Percentiles rank a stretch among this genome's conserved stretches.
These are phyloP conservation scores for Neoascochyta sp. DNA, from an alignment of 2,329 filamentous ascomycete genomes.

Conservation along the genomic window DNA sequence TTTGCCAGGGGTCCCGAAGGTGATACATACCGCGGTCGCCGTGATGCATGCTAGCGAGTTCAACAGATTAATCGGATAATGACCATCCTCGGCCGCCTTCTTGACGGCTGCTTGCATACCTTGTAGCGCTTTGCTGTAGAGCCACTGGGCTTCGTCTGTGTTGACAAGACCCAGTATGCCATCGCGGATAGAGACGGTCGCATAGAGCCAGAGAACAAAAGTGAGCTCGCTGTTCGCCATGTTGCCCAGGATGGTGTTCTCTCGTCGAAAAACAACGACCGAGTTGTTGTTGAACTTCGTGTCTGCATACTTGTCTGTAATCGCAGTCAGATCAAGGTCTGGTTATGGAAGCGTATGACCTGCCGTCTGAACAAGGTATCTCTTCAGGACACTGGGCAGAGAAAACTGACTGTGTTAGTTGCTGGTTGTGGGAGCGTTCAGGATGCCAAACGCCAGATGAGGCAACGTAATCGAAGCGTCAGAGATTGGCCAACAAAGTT, in stretches of 20 bases:
- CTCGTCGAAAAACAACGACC: conserved; percentile 7
- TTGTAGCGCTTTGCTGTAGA: conserved; percentile 14
- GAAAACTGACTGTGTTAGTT: conserved; percentile 11
- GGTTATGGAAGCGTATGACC: background rate
- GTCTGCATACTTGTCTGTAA: conserved; percentile 18
- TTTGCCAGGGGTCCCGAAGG: no score
- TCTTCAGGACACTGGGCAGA: conserved; percentile 17
- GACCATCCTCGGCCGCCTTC: conserved; percentile 7
- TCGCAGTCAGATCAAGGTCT: background rate
- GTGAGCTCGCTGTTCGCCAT: conserved; percentile 17
- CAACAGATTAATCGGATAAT: conserved; percentile 14
- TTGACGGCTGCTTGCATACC: conserved; percentile 13
- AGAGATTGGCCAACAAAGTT: background rate
- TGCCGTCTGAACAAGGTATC: conserved; percentile 17
- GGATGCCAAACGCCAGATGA: no score
- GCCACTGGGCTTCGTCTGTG: conserved; percentile 14
- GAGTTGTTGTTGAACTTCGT: conserved; percentile 7
- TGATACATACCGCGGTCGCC: conserved; percentile 15
- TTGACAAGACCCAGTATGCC: conserved; percentile 8
- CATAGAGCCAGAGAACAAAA: conserved; percentile 19
- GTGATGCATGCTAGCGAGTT: conserved; percentile 16
- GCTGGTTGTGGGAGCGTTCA: no score
- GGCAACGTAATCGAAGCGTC: no score
- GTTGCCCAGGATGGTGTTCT: conserved; percentile 19
- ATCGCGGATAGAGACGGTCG: conserved; percentile 16